Evolutionary conservation across 257 asterid genomes (phyloP).

Genomic region (Forsythia suspensa): DNA sequence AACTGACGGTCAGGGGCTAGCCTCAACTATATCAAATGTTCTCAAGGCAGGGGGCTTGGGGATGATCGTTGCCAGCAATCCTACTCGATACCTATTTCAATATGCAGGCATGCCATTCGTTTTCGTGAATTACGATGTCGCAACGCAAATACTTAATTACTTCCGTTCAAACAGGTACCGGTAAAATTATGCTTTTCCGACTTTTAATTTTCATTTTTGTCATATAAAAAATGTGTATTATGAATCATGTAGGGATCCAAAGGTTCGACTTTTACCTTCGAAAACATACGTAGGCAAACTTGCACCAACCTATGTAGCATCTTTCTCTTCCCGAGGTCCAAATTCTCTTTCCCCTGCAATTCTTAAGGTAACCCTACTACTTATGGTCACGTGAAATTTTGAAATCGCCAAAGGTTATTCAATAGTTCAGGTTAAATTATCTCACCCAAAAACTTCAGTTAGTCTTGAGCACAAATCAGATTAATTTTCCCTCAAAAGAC

Average conservation of each 20-base stretch:
- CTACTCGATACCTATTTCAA: background rate
- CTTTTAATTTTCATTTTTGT: background rate
- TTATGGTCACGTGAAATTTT: background rate
- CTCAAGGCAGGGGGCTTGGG: constrained; percentile 32
- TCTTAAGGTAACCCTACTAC: constrained; percentile 26
- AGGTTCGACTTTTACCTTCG: constrained; percentile 28
- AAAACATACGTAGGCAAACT: constrained; percentile 36
- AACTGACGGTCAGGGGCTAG: background rate
- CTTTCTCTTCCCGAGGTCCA: constrained; percentile 46
- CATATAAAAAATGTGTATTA: background rate
- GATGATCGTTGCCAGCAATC: constrained; percentile 31
- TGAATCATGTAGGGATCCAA: constrained; percentile 28
- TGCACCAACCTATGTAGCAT: constrained; percentile 26
- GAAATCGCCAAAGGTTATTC: too few relatives aligned
- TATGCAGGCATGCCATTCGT: constrained; percentile 14
- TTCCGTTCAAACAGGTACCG: constrained; percentile 30
- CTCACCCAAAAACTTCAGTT: too few relatives aligned
- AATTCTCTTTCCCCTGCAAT: constrained; percentile 41
- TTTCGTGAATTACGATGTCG: constrained; percentile 28
- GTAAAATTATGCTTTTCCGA: background rate
- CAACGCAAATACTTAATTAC: constrained; percentile 35
- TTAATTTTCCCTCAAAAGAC: background rate
- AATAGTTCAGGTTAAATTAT: too few relatives aligned
- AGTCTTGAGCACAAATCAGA: too few relatives aligned
- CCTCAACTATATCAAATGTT: background rate